Base-by-base conservation (phyloP, 148 eudicot genomes). In the Arbutus unedo region DNA sequence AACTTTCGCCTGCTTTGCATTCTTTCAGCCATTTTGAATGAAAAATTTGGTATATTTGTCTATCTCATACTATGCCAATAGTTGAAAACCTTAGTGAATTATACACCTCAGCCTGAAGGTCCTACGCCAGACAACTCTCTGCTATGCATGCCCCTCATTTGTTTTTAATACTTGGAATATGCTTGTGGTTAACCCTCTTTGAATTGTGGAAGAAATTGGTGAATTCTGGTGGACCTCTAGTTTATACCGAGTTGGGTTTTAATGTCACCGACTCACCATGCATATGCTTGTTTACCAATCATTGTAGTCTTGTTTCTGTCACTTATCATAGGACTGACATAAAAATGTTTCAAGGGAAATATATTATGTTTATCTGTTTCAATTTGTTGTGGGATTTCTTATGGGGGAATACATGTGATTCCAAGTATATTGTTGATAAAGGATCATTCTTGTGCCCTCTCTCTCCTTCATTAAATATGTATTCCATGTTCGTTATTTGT, bases 101-200 rank as follows among this genome's bases (percentile, higher is more conserved):
- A n/a, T 76, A 44, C 59, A 23, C 79, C 45, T 51, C 59, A 2
- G 60, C 79, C 79, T 76, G 59, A 51, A 11, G 60, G 79, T 51
- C 25, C 41, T 43, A 8, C 50, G 79, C 44, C 45, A 50, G 56
- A 53, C 59, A 51, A 51, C 45, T 51, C 3, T 50, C 60, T 23
- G 9, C 21, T 76, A 21, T 51, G 44, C 59, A 2, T 23, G 59
- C 8, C 59, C n/a, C 1, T 75, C 78, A 75, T 75, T 73, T 23
- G 41, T 51, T 49, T 21, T 75, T 25, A 31, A 15, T 54, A 51
- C 45, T 76, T 76, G 56, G 79, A 76, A 10, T 23, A 23, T 76
- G 15, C 60, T 76, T 76, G 18, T 49, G 9, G 79, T 14, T 8
- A 4, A 50, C 57, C 23, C 56, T 75, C 57, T 23, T 25, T 76